phyloP scores from a whole-genome alignment of 129 eudicot genomes.

The Flaveria trinervia region DNA sequence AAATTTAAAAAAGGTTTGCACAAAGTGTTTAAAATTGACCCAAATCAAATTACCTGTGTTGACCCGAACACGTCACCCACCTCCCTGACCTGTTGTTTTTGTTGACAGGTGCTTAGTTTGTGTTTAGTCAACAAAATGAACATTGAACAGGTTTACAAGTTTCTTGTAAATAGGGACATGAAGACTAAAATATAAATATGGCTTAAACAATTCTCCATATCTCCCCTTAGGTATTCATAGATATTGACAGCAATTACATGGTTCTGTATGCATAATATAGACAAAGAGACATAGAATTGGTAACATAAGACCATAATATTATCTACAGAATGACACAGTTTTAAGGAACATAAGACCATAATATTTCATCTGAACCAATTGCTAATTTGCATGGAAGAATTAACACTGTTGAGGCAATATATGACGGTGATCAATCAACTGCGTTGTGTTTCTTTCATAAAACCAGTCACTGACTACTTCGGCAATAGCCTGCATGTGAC shows the following conservation, averaged over 20 bases:
- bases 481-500: constrained; percentile 38
- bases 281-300: constrained; percentile 2
- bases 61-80: background rate
- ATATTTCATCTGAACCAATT: background rate
- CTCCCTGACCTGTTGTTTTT: background rate
- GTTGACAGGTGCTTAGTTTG: too few species aligned
- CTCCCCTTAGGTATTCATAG: background rate
- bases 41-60: background rate
- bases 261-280: constrained; percentile 13
- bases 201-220: constrained; percentile 19
- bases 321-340: constrained; percentile 14
- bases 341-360: background rate
- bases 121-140: constrained; percentile 48
- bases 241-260: constrained; percentile 14
- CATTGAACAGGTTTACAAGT: constrained; percentile 61
- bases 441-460: constrained; percentile 39
- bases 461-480: constrained; percentile 47
- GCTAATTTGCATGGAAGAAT: background rate
- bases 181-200: constrained; percentile 85
- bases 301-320: constrained; percentile 15
- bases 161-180: constrained; percentile 65
- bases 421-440: constrained; percentile 28
- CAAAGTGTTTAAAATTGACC: background rate
- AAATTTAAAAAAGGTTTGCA: background rate
- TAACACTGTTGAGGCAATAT: constrained; percentile 34